Evolutionary conservation across 108 stramenopile species (phyloP), one percentile per base, ranked within the genome.

Genomic region (Fistulifera pelliculosa): DNA sequence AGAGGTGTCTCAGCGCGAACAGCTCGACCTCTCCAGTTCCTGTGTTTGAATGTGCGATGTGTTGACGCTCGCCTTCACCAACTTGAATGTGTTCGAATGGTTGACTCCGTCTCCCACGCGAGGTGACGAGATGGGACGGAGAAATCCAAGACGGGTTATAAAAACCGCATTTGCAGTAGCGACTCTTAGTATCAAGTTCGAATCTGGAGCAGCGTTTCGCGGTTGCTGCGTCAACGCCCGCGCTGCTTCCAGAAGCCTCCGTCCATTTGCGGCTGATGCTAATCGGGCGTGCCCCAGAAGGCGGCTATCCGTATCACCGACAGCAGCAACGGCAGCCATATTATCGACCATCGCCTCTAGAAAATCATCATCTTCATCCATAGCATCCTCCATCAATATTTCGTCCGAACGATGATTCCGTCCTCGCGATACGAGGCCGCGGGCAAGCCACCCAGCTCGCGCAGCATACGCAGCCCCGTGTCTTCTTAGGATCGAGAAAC

Each of bases 21-120:
- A 1, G 69, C 55, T 14, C 61, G 60, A 24, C 69, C 69, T 76
- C 74, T 27, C 65, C 65, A 15, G 58, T 49, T 43, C 69, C 69
- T 14, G 58, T 13, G n/a, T 69, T 65, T 14, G 63, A 35, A 38
- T 56, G 38, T 5, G 70, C 74, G 8, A 73, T 51, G 35, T 65
- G 50, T 41, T 56, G 64, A 15, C 27, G 13, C 12, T 26, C 47
- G 3, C 54, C 58, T 1, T 49, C 41, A 18, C 60, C 70, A 17
- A 76, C 47, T 43, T 62, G 56, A 31, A 70, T 59, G 31, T 35
- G 31, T 35, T 35, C 31, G 31, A 35, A 35, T 8, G 3, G 10
- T 58, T 56, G 49, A 61, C 58, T 7, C 57, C 51, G 12, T 50
- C 45, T 44, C 55, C 38, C 38, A 39, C 52, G 27, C 55, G 65